Conservation (phyloP, 1,139 yeast genomes). For the Yamadazyma songkhlaensis region DNA sequence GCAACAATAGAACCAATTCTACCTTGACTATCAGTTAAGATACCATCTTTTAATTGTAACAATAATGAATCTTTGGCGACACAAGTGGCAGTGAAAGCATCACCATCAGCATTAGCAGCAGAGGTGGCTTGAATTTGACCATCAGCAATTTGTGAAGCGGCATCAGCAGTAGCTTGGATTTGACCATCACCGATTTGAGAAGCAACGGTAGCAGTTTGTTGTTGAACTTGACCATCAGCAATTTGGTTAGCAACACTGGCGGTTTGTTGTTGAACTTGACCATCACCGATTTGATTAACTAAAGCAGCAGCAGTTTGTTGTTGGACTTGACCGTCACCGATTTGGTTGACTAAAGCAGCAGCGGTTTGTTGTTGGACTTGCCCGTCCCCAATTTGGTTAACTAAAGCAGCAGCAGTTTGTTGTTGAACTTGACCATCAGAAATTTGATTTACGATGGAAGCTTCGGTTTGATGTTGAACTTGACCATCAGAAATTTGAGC, state of each 20-base stretch:
- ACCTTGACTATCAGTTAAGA: slow-evolving; percentile 30
- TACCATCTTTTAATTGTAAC: slow-evolving; percentile 25
- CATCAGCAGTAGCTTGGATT: slow-evolving; percentile 16
- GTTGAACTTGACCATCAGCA: slow-evolving; percentile 41
- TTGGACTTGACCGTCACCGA: slow-evolving; percentile 42
- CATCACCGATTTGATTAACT: slow-evolving; percentile 30
- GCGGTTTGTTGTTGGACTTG: slow-evolving; percentile 32
- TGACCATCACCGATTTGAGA: slow-evolving; percentile 28
- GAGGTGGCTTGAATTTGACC: slow-evolving; percentile 35
- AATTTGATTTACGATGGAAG: slow-evolving; percentile 36
- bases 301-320: slow-evolving; percentile 33
- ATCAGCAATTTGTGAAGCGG: slow-evolving; percentile 36
- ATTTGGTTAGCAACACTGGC: slow-evolving; percentile 31
- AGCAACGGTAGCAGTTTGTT: slow-evolving; percentile 36
- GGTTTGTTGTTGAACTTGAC: slow-evolving; percentile 35
- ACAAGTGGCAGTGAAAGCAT: slow-evolving; percentile 19
- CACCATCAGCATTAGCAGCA: slow-evolving; percentile 4
- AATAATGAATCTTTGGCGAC: slow-evolving; percentile 26
- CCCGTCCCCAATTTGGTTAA: slow-evolving; percentile 34
- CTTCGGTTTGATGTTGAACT: slow-evolving; percentile 29
- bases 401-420: slow-evolving; percentile 30
- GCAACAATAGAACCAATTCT: slow-evolving; percentile 45
- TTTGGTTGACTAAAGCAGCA: slow-evolving; percentile 32
- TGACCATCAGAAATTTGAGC: slow-evolving; percentile 37
- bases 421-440: slow-evolving; percentile 41